Conservation (phyloP, 2,329 filamentous ascomycete species). For the Aspergillus nomiae region DNA sequence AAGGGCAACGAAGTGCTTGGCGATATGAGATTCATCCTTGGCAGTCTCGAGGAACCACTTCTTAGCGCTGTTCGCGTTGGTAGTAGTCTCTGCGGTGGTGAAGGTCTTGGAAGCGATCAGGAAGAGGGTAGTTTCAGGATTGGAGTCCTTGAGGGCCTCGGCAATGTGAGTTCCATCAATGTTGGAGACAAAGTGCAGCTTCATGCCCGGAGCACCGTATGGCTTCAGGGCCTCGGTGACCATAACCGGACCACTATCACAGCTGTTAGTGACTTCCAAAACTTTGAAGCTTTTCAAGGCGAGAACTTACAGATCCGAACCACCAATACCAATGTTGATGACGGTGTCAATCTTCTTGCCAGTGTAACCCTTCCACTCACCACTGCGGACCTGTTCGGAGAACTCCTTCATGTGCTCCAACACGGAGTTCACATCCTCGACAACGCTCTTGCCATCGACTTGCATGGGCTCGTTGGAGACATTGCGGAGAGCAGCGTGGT, state of each 20-base stretch:
- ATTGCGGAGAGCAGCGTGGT: slow-evolving; percentile 93
- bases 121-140: slow-evolving; percentile 99
- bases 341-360: slow-evolving; percentile 97
- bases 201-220: slow-evolving; percentile 83
- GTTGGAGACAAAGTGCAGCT: slow-evolving; percentile 97
- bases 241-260: slow-evolving; percentile 86
- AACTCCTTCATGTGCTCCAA: slow-evolving; percentile 98
- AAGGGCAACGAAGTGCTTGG: slow-evolving; percentile 97
- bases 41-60: slow-evolving; percentile 87
- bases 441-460: slow-evolving; percentile 90
- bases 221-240: slow-evolving; percentile 96
- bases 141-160: slow-evolving; percentile 82
- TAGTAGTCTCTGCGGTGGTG: slow-evolving; percentile 95
- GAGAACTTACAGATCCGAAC: slow-evolving; percentile 84
- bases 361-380: slow-evolving; percentile 94
- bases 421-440: slow-evolving; percentile 87
- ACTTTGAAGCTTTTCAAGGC: not conserved
- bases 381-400: slow-evolving; percentile 89
- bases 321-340: slow-evolving; percentile 96
- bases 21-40: slow-evolving; percentile 74
- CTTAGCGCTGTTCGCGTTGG: slow-evolving; percentile 97
- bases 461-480: slow-evolving; percentile 76
- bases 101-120: slow-evolving; percentile 98
- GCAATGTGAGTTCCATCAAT: slow-evolving; percentile 98
- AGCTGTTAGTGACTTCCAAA: slow-evolving; percentile 21